Evolutionary conservation across 2,329 filamentous ascomycete genomes (phyloP), one percentile per base, ranked within the genome.

Genomic region (Fusarium pseudoanthophilum): DNA sequence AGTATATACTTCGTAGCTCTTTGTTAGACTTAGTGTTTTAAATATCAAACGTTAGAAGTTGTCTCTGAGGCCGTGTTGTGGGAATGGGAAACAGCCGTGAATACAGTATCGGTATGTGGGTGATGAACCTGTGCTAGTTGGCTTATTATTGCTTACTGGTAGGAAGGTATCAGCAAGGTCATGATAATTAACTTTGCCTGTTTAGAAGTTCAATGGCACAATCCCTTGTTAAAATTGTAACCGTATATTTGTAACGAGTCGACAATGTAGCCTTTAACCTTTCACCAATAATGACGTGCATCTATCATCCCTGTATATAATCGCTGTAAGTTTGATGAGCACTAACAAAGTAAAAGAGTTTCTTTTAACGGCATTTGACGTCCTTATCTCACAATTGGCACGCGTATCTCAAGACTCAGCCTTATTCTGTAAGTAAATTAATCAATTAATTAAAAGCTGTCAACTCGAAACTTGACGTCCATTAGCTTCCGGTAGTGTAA

Each of bases 391-490:
- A 15, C 16, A 20, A 11, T 20, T 36, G 18, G 30, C 24, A 51
- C 48, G 30, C n/a, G 21, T 16, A 36, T 49, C 26, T 18, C 13
- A 20, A 42, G 48, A 32, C 34, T 69, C 66, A 69, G 66, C 66
- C 66, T 64, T 69, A 57, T 69, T 18, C n/a, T 11, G 24, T 30
- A 59, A 26, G 28, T 48, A 26, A 36, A 26, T 52, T n/a, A 5
- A 55, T 46, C 1, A 15, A 45, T 53, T 28, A 26, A 64, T 40
- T n/a, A 28, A 59, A 40, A 24, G 15, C 34, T 52, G 7, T 65
- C 15, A 63, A 68, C 37, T 37, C 66, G 66, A 68, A 68, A 68
- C 66, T 49, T 69, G 65, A 69, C 66, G 52, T 49, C 45, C 30
- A 42, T 49, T 48, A 64, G 51, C 37, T 32, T 37, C 43, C 15